A percentile compares a stretch with the other conserved stretches of the same genome.
Evolutionary conservation across 2,329 filamentous ascomycete species (phyloP).

Genomic region (Exophiala dermatitidis): DNA sequence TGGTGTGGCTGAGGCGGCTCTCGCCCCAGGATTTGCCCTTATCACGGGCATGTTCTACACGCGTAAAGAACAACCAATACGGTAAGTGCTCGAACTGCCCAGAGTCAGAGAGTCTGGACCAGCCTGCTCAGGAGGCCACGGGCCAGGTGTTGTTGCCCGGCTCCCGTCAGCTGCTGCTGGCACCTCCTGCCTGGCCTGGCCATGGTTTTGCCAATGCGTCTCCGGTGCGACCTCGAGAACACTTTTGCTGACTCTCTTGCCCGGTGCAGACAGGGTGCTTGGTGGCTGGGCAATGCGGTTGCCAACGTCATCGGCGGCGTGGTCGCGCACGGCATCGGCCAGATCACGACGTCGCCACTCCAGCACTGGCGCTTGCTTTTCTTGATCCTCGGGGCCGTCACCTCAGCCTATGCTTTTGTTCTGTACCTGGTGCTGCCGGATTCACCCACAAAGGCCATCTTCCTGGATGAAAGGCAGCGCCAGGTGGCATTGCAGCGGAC

Average conservation of each 20-base stretch:
- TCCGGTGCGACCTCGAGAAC: too few relatives aligned
- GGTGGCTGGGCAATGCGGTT: constrained; percentile 34
- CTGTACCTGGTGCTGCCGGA: constrained; percentile 44
- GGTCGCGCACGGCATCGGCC: constrained; percentile 39
- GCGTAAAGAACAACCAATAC: constrained; percentile 32
- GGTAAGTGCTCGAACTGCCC: neutral
- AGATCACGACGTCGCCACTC: constrained; percentile 34
- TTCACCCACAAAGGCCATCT: constrained; percentile 39
- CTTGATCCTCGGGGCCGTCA: constrained; percentile 33
- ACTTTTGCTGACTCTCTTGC: neutral
- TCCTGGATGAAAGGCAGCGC: constrained; percentile 36
- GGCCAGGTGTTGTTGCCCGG: too few relatives aligned
- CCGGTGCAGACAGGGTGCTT: constrained; percentile 29
- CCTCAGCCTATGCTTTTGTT: constrained; percentile 26
- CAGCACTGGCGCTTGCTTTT: constrained; percentile 48
- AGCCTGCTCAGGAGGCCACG: too few relatives aligned
- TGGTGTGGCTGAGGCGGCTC: constrained; percentile 36
- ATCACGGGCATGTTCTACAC: constrained; percentile 38
- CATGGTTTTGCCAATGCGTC: too few relatives aligned
- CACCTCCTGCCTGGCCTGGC: too few relatives aligned
- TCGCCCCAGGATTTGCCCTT: constrained; percentile 34
- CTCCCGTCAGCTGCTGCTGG: too few relatives aligned
- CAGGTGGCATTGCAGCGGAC: constrained; percentile 48
- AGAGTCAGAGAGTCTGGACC: too few relatives aligned
- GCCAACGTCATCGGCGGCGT: constrained; percentile 38